Evolutionary conservation across 2,329 filamentous ascomycete species (phyloP), one percentile per base, ranked within the genome.

Genomic region (Hortaea werneckii): DNA sequence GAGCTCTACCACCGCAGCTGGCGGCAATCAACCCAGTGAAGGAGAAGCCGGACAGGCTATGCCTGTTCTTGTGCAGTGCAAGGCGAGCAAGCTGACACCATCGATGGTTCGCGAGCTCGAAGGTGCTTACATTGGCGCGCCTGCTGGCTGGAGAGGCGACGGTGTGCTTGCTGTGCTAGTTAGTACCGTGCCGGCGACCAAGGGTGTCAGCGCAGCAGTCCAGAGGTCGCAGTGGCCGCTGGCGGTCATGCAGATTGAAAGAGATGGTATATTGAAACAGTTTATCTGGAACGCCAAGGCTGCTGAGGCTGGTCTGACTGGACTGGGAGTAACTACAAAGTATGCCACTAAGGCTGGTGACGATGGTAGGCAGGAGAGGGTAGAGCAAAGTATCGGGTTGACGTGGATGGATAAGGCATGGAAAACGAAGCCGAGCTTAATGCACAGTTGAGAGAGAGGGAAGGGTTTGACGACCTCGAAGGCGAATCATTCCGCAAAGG

Each of bases 121-220:
- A 59, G 90, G 90, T 3, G 79, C 87, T 0, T 84, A 92, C 58
- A 73, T 74, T 1, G 81, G 80, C 9, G 84, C 85, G 5, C 88
- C 87, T 1, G 68, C 75, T 0, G 83, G 82, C 0, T 94, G 85
- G 85, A 72, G 79, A 44, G 78, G 76, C 0, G 62, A 70, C 1
- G 73, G 76, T 10, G 79, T 85, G 5, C 62, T 95, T 30, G 89
- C 80, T 0, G 58, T 95, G 11, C 65, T 95, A 44, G 82, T 85
- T 26, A 76, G 79, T 3, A 79, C 82, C 51, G 72, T 75, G 50
- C 72, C 79, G 44, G 84, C 87, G 29, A 94, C 88, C 0, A 84
- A 79, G 58, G 90, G 89, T 1, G 80, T 94, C 3, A 70, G 85
- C 47, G 80, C 87, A 41, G 80, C 86, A 26, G 59, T 95, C 53